Conservation (phyloP, 148 eudicot species). For the Nepenthes mirabilis region DNA sequence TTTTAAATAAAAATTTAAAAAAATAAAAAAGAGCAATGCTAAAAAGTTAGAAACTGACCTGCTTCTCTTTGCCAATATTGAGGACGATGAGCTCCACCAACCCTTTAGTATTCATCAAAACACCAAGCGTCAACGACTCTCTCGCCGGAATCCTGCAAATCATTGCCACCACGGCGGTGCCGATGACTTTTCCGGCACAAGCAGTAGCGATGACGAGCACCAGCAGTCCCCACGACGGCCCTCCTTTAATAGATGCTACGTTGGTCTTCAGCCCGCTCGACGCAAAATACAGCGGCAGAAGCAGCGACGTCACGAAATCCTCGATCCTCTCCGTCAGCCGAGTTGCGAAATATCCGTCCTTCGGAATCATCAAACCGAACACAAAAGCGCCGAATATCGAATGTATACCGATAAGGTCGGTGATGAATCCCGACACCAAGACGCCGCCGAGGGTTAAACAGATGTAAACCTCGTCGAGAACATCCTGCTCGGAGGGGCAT, state of each 20-base stretch:
- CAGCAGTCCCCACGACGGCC: constrained; percentile 43
- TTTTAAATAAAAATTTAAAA: too few species aligned
- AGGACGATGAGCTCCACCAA: constrained; percentile 62
- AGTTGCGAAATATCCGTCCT: constrained; percentile 36
- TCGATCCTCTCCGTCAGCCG: constrained; percentile 43
- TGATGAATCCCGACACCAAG: constrained; percentile 26
- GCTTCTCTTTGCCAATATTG: constrained; percentile 53
- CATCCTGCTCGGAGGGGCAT: constrained; percentile 19
- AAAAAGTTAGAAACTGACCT: constrained; percentile 17
- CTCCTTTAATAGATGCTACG: constrained; percentile 28
- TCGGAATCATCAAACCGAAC: constrained; percentile 29
- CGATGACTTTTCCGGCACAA: constrained; percentile 40
- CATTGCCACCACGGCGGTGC: constrained; percentile 38
- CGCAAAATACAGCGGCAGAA: constrained; percentile 51
- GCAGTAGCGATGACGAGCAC: constrained; percentile 38
- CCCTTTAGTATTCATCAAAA: constrained; percentile 63
- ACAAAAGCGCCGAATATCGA: constrained; percentile 39
- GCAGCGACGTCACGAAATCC: constrained; percentile 38
- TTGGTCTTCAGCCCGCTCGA: constrained; percentile 60
- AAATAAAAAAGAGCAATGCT: too few species aligned
- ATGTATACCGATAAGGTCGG: constrained; percentile 39
- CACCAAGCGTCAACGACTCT: constrained; percentile 40
- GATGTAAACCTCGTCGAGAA: constrained; percentile 15
- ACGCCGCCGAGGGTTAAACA: constrained; percentile 20
- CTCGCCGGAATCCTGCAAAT: constrained; percentile 36